A percentile compares a stretch with the other conserved stretches of the same genome.
Conservation (phyloP, 1,139 yeast species). For the Taiozyma sp. region DNA sequence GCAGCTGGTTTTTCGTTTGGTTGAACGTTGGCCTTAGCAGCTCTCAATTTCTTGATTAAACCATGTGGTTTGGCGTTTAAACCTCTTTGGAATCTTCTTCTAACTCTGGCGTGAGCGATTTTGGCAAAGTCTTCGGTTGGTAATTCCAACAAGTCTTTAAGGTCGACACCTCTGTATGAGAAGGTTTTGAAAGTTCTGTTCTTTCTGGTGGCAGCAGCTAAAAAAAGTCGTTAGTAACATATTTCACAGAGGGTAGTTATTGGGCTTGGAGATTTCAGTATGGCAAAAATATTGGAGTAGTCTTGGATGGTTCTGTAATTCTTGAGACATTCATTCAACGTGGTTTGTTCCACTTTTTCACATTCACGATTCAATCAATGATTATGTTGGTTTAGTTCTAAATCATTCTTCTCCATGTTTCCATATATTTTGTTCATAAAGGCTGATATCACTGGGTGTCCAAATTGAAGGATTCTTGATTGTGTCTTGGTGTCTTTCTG, state of each 20-base stretch:
- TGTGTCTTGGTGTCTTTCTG: neutral
- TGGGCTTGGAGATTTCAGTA: neutral
- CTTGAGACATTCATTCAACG: neutral
- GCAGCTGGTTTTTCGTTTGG: slow-evolving; percentile 96
- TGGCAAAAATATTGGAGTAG: neutral
- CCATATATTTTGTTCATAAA: neutral
- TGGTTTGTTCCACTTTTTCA: no score
- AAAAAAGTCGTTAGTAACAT: slow-evolving; percentile 15
- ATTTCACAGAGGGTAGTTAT: neutral
- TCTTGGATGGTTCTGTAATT: neutral
- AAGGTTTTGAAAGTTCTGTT: slow-evolving; percentile 94
- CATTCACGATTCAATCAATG: no score
- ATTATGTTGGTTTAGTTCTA: neutral
- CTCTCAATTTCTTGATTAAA: slow-evolving; percentile 96
- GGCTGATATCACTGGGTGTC: neutral
- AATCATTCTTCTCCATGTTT: neutral
- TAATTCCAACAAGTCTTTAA: slow-evolving; percentile 89
- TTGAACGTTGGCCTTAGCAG: slow-evolving; percentile 89
- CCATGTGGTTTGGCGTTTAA: slow-evolving; percentile 94
- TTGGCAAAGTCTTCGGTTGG: slow-evolving; percentile 96
- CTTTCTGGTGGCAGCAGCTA: slow-evolving; percentile 44
- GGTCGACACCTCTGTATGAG: slow-evolving; percentile 99
- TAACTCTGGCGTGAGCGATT: slow-evolving; percentile 97
- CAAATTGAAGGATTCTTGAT: neutral
- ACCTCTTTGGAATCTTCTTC: slow-evolving; percentile 99